Conservation (phyloP, 2,329 filamentous ascomycete genomes). For the Fusarium albosuccineum region DNA sequence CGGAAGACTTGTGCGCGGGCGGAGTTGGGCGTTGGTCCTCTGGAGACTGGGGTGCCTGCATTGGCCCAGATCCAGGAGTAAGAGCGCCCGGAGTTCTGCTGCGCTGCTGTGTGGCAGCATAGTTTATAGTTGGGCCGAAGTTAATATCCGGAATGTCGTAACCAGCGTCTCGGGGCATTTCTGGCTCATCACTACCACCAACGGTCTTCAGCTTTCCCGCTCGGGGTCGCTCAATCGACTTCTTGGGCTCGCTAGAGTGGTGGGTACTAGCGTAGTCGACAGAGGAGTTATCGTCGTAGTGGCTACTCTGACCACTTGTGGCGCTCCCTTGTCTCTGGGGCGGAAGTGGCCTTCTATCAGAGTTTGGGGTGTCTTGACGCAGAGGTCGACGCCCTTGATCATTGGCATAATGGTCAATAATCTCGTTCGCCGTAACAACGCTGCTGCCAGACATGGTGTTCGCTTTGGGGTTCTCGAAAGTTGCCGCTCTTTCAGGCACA, state of each 20-base stretch:
- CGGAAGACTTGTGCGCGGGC: slow-evolving; percentile 39
- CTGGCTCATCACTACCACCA: slow-evolving; percentile 62
- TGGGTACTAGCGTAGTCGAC: slow-evolving; percentile 45
- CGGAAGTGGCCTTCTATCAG: slow-evolving; percentile 42
- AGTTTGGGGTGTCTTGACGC: slow-evolving; percentile 31
- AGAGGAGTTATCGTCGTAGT: slow-evolving; percentile 72
- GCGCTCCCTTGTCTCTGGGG: slow-evolving; percentile 42
- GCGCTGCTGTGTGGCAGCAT: slow-evolving; percentile 57
- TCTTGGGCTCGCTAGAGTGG: slow-evolving; percentile 38
- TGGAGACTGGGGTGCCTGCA: slow-evolving; percentile 51
- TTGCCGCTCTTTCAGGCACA: slow-evolving; percentile 43
- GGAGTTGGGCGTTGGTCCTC: slow-evolving; percentile 44
- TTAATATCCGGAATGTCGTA: slow-evolving; percentile 80
- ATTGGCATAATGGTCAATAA: slow-evolving; percentile 55
- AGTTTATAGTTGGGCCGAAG: slow-evolving; percentile 87
- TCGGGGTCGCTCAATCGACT: slow-evolving; percentile 74
- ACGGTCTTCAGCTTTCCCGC: slow-evolving; percentile 86
- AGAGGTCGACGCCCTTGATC: slow-evolving; percentile 45
- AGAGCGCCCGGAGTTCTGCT: slow-evolving; percentile 48
- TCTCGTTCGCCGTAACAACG: slow-evolving; percentile 53
- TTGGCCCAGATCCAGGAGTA: slow-evolving; percentile 23
- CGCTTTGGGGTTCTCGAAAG: slow-evolving; percentile 38
- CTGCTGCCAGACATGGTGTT: slow-evolving; percentile 45
- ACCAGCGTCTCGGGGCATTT: slow-evolving; percentile 44
- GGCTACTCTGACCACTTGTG: slow-evolving; percentile 57